Conservation (phyloP, 352 stramenopile species). For the Stephanocyclus meneghinianus region DNA sequence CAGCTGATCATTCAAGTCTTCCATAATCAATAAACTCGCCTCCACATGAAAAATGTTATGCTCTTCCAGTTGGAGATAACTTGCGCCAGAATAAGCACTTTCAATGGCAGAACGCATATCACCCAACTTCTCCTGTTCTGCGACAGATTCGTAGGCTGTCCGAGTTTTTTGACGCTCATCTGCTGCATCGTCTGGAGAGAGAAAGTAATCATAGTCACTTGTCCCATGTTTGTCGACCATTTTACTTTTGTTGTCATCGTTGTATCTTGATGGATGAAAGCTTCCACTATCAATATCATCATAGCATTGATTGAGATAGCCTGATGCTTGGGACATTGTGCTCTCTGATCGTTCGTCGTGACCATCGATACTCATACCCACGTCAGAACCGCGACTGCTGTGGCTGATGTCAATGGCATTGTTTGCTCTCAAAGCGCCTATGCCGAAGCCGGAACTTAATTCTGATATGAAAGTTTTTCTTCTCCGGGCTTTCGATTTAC, state of each 20-base stretch:
- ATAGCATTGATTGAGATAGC: neutral
- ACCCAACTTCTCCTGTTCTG: neutral
- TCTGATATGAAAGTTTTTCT: neutral
- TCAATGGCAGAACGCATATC: constrained; percentile 3
- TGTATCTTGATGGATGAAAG: no score
- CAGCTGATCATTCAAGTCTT: constrained; percentile 13
- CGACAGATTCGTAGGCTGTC: neutral
- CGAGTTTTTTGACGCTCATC: neutral
- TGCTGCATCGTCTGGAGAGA: neutral
- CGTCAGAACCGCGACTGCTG: neutral
- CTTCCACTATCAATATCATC: neutral
- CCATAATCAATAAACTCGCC: neutral
- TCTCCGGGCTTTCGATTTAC: neutral
- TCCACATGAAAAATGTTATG: neutral
- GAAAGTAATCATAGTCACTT: no score
- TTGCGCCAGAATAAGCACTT: neutral
- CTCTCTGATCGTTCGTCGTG: neutral
- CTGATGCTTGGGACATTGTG: neutral
- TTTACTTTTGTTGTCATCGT: neutral
- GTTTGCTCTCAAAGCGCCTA: neutral
- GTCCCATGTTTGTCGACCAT: neutral
- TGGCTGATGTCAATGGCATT: neutral
- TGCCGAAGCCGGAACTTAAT: constrained; percentile 1
- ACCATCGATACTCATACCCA: neutral
- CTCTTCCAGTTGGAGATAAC: neutral